Evolutionary conservation across 305 asterid species (phyloP), one percentile per base, ranked within the genome.

Genomic region (Nicotiana rustica): DNA sequence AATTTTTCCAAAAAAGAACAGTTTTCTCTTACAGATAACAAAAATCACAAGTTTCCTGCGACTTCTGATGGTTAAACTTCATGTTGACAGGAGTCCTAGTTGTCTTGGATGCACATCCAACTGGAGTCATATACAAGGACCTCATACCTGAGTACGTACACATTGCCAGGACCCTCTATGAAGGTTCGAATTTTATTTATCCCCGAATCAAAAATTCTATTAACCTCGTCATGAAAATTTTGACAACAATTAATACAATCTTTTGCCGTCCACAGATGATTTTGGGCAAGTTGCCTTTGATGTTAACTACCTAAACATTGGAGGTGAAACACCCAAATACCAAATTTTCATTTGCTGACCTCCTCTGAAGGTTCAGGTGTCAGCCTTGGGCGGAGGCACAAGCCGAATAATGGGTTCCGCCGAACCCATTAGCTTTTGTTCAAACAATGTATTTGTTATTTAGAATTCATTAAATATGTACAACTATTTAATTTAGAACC

Each of bases 61-160:
- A 38, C 33, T 18, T 69, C 57, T 18, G 56, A n/a, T n/a, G 56
- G 41, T 8, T 29, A 18, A 47, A 41, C 19, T 70, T 38, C 36
- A 19, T 70, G 36, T 77, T 81, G 86, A 81, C 94, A 95, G 99
- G 99, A 86, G 97, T 94, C 79, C 89, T 95, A 29, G 97, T 94
- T 64, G 97, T 91, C 78, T 85, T 95, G 87, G 98, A 95, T 88
- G 97, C 99, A 41, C 89, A 84, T 86, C 99, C 99, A 49, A 90
- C 84, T 17, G 97, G 99, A 82, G 89, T 95, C 86, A 92, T 95
- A 56, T 94, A 89, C 89, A 86, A 49, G 81, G 99, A 95, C 84
- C 97, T 95, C 84, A 88, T 94, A 76, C 97, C 98, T 2, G 85
- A 89, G 60, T 95, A 95, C 78, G 97, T 89, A 21, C 56, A 83